Evolutionary conservation across 2,329 filamentous ascomycete species (phyloP), one percentile per base, ranked within the genome.

Genomic region (Teratosphaeria epicoccoides): DNA sequence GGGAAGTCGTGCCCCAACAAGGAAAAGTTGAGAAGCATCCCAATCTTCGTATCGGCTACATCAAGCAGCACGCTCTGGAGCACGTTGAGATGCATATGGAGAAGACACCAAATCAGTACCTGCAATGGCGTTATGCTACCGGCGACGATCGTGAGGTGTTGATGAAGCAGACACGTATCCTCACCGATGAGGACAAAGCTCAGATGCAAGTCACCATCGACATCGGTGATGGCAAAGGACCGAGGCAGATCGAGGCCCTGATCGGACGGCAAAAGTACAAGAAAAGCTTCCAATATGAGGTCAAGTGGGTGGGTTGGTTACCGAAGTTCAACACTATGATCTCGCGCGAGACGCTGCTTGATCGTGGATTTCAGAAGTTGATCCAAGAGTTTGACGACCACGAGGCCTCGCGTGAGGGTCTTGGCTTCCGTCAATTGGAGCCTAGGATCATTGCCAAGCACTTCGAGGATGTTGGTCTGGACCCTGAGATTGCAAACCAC

Each of bases 71-170:
- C 71, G 93, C 93, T 44, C 79, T 98, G 11, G 93, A 98, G 77
- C 93, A 98, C 81, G 93, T 98, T 10, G 91, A 98, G 74, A 95
- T 96, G 91, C 93, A 98, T 67, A 77, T 97, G 61, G 93, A 98
- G 73, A 98, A 98, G 81, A 98, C 93, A 0, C 93, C 93, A 40
- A 97, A 95, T 70, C 93, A 98, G 73, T 98, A 98, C 67, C 80
- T 98, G 28, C 93, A 97, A 73, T 98, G 93, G 93, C 87, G 93
- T 63, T 98, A 97, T 68, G 88, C 88, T 63, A 88, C 97, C 66
- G 93, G 93, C 66, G 93, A 97, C 62, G 93, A 98, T 64, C 88
- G 93, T 49, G 93, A 98, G 70, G 91, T 97, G 40, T 81, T 94
- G 71, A 83, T 98, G 82, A 98, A 98, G 80, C 90, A 95, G 73